phyloP scores from a whole-genome alignment of 768 basidiomycete genomes.

The Podaxis sp. region DNA sequence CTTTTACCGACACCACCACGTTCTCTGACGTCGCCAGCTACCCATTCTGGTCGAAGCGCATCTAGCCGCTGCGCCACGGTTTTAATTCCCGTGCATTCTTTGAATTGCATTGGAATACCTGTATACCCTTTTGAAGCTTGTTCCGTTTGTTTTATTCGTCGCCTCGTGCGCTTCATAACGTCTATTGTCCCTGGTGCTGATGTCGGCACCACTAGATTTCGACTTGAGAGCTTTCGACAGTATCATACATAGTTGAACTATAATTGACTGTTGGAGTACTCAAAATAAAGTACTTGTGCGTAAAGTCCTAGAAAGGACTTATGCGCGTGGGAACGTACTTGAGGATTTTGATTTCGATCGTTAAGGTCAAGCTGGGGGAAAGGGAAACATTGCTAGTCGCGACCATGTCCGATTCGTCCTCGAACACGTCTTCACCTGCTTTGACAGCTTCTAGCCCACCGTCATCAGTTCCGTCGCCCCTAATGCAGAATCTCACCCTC shows the following conservation, averaged over 20 bases:
- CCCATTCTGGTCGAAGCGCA: background rate
- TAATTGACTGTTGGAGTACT: background rate
- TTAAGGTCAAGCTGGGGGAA: background rate
- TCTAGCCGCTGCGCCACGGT: background rate
- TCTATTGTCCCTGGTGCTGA: background rate
- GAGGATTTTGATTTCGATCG: constrained; percentile 1
- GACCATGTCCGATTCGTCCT: constrained; percentile 20
- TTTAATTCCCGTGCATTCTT: background rate
- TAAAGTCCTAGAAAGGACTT: background rate
- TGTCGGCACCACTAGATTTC: background rate
- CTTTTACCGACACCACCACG: background rate
- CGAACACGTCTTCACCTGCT: constrained; percentile 41
- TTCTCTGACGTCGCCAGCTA: background rate
- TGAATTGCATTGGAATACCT: background rate
- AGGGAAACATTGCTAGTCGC: background rate
- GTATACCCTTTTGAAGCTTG: background rate
- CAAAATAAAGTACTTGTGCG: background rate
- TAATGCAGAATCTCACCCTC: constrained; percentile 50
- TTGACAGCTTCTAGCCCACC: constrained; percentile 45
- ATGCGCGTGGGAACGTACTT: constrained; percentile 10
- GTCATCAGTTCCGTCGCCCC: constrained; percentile 61
- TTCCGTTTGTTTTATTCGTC: background rate
- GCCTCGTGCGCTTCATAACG: background rate
- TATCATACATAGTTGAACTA: constrained; percentile 11
- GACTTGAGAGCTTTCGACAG: background rate